Evolutionary conservation across 768 basidiomycete genomes (phyloP).

Genomic region (Galerina marginata): DNA sequence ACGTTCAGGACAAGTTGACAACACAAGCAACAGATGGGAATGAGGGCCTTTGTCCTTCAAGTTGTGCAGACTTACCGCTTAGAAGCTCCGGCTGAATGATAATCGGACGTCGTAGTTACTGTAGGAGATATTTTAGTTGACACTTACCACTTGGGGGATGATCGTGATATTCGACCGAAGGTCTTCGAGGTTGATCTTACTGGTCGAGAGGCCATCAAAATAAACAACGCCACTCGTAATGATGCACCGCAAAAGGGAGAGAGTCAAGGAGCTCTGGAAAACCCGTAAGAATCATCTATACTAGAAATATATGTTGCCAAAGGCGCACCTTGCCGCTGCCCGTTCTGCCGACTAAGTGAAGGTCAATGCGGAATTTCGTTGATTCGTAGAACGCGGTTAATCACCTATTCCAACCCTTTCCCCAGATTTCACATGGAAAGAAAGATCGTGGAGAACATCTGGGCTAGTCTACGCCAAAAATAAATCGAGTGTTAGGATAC

Average conservation of each 20-base stretch:
- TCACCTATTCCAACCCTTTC: constrained; percentile 60
- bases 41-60: background rate
- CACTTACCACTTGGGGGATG: constrained; percentile 48
- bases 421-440: constrained; percentile 59
- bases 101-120: background rate
- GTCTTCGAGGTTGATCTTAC: constrained; percentile 55
- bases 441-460: constrained; percentile 58
- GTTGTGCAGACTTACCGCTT: constrained; percentile 35
- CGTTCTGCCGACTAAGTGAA: constrained; percentile 29
- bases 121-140: background rate
- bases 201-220: constrained; percentile 56
- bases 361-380: background rate
- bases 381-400: constrained; percentile 5
- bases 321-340: constrained; percentile 32
- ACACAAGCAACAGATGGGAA: background rate
- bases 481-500: background rate
- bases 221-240: constrained; percentile 56
- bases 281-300: background rate
- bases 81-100: constrained; percentile 47
- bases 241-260: constrained; percentile 59
- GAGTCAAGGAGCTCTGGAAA: constrained; percentile 39
- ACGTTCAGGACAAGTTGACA: background rate
- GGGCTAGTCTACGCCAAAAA: constrained; percentile 42
- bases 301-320: background rate
- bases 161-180: constrained; percentile 63